Evolutionary conservation across 441 rosid genomes (phyloP), one percentile per base, ranked within the genome.

Genomic region (Mallotus japonicus): DNA sequence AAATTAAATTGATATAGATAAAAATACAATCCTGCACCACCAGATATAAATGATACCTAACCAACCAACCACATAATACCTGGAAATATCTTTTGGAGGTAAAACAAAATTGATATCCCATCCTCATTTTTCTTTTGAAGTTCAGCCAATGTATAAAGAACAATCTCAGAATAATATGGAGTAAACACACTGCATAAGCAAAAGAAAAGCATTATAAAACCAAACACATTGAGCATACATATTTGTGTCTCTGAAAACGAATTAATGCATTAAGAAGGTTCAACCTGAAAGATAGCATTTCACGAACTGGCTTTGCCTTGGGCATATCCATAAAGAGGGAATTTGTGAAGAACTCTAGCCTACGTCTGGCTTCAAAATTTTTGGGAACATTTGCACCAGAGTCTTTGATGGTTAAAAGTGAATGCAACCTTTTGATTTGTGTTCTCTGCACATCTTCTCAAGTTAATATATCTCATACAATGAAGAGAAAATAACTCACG

Each of bases 61-160:
- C 15, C 34, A 37, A 55, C 63, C 14, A 80, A 61, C 14, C 17
- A 53, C 55, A 70, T 53, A 57, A 58, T 86, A 93, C 99, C 99
- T 75, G 99, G 99, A 90, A 87, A 93, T 80, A 96, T 96, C 85
- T 93, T 96, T 88, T 96, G 99, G 69, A 96, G 99, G 82, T 96
- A 93, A 86, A 96, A 96, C 85, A 96, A 81, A 84, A 82, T 77
- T 50, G 99, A 93, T 83, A 96, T 96, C 57, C 99, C 99, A 87
- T 96, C 99, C 79, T 96, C 97, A 73, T 96, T 96, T 85, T 82
- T 96, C 90, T 86, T 88, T 51, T 80, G 83, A 74, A 96, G 93
- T 83, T 93, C 99, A 77, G 87, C 68, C 97, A 93, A 76, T 77
- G 97, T 96, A 84, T 96, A 96, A 65, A 96, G 93, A 79, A 96